A percentile compares a stretch with the other conserved stretches of the same genome.
phyloP scores from a whole-genome alignment of 192 early-diverging fungal genomes.

The Coemansia sp. region DNA sequence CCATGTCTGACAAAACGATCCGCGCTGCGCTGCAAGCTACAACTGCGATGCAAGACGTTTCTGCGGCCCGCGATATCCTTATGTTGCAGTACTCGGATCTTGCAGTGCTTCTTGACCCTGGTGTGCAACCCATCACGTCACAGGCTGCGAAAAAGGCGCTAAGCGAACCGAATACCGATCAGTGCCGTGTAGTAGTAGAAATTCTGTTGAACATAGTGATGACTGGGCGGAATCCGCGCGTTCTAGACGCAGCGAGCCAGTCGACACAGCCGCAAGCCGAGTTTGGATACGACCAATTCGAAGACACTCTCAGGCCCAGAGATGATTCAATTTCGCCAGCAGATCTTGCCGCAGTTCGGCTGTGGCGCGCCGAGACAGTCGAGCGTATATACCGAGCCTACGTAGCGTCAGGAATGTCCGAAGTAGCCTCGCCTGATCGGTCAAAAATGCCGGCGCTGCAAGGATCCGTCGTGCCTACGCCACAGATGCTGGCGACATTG shows the following conservation, averaged over 20 bases:
- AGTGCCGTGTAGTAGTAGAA: constrained; percentile 14
- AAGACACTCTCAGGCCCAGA: constrained; percentile 15
- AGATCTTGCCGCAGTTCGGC: neutral
- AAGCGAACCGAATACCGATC: constrained; percentile 3
- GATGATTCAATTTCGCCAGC: neutral
- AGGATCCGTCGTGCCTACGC: constrained; percentile 39
- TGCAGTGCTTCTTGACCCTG: constrained; percentile 30
- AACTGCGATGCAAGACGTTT: constrained; percentile 14
- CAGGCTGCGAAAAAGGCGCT: neutral
- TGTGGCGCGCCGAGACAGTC: constrained; percentile 37
- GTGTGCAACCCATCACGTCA: neutral
- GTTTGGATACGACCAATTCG: constrained; percentile 21
- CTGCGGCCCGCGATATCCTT: constrained; percentile 40
- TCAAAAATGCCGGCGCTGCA: constrained; percentile 23
- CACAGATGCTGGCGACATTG: constrained; percentile 21
- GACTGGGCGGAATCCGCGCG: constrained; percentile 32
- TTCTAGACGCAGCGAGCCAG: neutral
- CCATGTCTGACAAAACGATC: constrained; percentile 5
- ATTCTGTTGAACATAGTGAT: constrained; percentile 14
- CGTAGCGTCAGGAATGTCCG: constrained; percentile 36
- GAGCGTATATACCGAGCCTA: constrained; percentile 47
- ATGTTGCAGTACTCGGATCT: constrained; percentile 24
- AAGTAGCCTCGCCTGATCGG: constrained; percentile 39
- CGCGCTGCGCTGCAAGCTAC: constrained; percentile 21
- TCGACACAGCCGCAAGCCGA: constrained; percentile 15